A percentile compares a stretch with the other conserved stretches of the same genome.
Conservation (phyloP, 139 green algal genomes). For the Micromonas pusilla region DNA sequence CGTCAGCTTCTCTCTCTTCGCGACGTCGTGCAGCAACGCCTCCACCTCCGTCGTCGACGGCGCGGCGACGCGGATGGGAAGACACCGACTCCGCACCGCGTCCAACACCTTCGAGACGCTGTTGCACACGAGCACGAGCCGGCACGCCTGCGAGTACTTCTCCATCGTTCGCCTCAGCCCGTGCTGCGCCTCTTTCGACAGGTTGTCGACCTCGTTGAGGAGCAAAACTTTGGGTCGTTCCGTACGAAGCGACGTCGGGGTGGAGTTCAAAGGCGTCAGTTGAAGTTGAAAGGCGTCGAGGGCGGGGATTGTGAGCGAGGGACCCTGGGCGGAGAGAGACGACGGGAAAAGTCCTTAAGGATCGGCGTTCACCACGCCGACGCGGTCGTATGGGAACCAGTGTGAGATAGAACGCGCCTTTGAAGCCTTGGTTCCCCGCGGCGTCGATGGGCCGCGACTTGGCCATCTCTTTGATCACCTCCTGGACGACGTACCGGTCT, state of each 20-base stretch:
- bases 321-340: too few species aligned
- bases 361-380: too few species aligned
- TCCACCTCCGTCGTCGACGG: conserved; percentile 59
- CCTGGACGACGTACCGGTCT: conserved; percentile 80
- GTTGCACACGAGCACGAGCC: conserved; percentile 76
- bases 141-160: conserved; percentile 86
- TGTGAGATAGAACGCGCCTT: too few species aligned
- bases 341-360: conserved; percentile 11
- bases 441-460: conserved; percentile 70
- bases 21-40: conserved; percentile 58
- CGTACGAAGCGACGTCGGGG: too few species aligned
- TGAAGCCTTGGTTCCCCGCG: conserved; percentile 45
- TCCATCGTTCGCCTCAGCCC: conserved; percentile 93
- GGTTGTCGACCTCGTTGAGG: conserved; percentile 88
- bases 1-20: conserved; percentile 61
- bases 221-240: conserved; percentile 70
- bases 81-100: conserved; percentile 80
- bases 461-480: conserved; percentile 98
- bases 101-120: conserved; percentile 90
- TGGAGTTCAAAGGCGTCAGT: too few species aligned
- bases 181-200: conserved; percentile 85
- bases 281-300: too few species aligned
- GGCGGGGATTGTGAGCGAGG: too few species aligned
- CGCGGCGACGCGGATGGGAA: conserved; percentile 78
- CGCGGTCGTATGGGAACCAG: too few species aligned